phyloP scores from a whole-genome alignment of 345 rosid species.

The Lenwebbia sp. region DNA sequence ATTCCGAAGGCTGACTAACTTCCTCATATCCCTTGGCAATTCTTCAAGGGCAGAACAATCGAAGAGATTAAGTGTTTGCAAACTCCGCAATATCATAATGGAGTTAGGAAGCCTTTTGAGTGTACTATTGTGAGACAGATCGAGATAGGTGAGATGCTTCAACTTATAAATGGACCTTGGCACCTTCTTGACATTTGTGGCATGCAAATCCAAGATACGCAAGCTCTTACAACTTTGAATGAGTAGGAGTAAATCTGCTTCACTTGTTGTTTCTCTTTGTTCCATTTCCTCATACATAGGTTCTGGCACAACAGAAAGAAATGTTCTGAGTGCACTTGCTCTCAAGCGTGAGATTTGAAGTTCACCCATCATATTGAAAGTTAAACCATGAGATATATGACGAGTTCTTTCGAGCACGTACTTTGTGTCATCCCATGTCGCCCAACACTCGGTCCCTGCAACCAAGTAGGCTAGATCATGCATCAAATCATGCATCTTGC shows the following conservation, averaged over 20 bases:
- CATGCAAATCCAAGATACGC: background rate
- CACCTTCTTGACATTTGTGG: background rate
- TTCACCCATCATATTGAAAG: background rate
- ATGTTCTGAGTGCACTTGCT: background rate
- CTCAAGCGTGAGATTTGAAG: background rate
- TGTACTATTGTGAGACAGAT: background rate
- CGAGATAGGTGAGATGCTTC: background rate
- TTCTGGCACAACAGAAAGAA: background rate
- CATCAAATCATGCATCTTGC: slow-evolving; percentile 24
- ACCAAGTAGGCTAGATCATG: slow-evolving; percentile 19
- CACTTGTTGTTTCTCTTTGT: background rate
- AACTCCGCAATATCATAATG: background rate
- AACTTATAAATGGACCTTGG: background rate
- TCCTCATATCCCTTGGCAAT: background rate
- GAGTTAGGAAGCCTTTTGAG: background rate
- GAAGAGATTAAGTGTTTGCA: background rate
- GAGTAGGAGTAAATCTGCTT: background rate
- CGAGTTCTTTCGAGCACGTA: background rate
- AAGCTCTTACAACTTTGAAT: background rate
- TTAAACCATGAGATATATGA: background rate
- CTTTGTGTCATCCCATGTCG: background rate
- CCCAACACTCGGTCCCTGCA: background rate
- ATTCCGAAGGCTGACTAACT: background rate
- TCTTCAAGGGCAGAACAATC: background rate
- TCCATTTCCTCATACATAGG: background rate